A percentile compares a stretch with the other conserved stretches of the same genome.
Evolutionary conservation across 225 moss, liverwort and hornwort species (phyloP).

Genomic region (Rhytidiadelphus loreus): DNA sequence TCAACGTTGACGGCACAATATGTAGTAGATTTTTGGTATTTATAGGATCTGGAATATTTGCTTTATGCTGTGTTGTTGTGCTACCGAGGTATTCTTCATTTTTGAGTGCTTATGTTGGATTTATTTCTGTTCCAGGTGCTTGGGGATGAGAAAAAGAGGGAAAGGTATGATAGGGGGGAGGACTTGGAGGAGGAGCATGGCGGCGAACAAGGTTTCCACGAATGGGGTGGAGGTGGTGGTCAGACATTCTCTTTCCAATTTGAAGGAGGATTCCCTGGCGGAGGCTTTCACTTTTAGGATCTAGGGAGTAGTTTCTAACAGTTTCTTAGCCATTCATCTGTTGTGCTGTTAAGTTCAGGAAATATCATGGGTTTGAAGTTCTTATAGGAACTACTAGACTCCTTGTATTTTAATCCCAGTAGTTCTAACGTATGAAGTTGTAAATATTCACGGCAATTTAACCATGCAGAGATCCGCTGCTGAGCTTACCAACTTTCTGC

Average conservation of each 20-base stretch:
- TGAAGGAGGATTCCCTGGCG: slow-evolving; percentile 55
- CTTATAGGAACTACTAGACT: neutral
- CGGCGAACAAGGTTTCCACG: slow-evolving; percentile 31
- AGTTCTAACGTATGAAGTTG: neutral
- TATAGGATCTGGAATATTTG: neutral
- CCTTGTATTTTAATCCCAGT: neutral
- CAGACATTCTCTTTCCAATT: slow-evolving; percentile 90
- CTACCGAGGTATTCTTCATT: neutral
- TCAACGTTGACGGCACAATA: neutral
- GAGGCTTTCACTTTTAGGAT: slow-evolving; percentile 44
- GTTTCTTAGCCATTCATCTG: neutral
- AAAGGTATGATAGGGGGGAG: slow-evolving; percentile 72
- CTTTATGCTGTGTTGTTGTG: neutral
- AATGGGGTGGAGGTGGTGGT: slow-evolving; percentile 51
- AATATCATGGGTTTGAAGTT: neutral
- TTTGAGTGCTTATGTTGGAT: neutral
- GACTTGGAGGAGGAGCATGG: slow-evolving; percentile 73
- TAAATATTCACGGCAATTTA: slow-evolving; percentile 7
- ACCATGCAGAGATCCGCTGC: neutral
- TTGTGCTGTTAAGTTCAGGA: neutral
- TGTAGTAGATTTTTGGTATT: neutral
- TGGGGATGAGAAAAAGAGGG: slow-evolving; percentile 78
- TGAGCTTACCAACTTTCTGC: neutral
- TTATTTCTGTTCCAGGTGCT: slow-evolving; percentile 36
- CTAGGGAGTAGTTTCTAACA: neutral